Evolutionary conservation across 345 rosid genomes (phyloP), one percentile per base, ranked within the genome.

Genomic region (Euclidium syriacum): DNA sequence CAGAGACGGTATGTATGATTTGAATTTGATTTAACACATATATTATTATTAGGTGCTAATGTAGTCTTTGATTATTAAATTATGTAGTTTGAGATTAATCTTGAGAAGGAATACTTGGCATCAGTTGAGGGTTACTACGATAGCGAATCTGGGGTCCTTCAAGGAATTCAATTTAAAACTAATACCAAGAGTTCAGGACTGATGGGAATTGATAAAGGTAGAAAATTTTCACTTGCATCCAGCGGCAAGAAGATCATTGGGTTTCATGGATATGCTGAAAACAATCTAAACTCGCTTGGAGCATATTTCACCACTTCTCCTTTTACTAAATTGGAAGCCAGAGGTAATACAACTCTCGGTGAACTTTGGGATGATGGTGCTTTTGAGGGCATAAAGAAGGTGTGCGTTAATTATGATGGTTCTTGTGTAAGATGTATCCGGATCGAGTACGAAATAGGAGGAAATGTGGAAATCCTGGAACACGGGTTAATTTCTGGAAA

Each of bases 301-400:
- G 64, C 52, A 15, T 59, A 59, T 59, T 10, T 43, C 3, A n/a
- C n/a, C n/a, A n/a, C n/a, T n/a, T 10, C 39, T 17, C 6, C n/a
- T 55, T 2, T 36, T 1, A 24, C 43, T 0, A 41, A 58, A 17
- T 4, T 19, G 8, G 65, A 22, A 33, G 4, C 7, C 5, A 14
- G 0, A 7, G 63, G 26, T n/a, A 16, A 9, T 4, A 2, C 1
- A 1, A 10, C 2, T 5, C 3, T 5, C 10, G 17, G 63, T 14
- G 6, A 1, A 6, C 27, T 51, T 15, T 63, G 68, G 58, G 68
- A 63, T 50, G 68, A 63, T 34, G 58, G 46, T 34, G 2, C 54
- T 5, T 50, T 15, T 3, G 12, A 46, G 3, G 55, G 54, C 3
- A 15, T 61, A 15, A 61, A 17, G 24, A 32, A 32, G 15, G 44